Percentiles rank a stretch among this genome's conserved stretches.
phyloP scores from a whole-genome alignment of 2,329 filamentous ascomycete species.

The Lachnellula cervina region DNA sequence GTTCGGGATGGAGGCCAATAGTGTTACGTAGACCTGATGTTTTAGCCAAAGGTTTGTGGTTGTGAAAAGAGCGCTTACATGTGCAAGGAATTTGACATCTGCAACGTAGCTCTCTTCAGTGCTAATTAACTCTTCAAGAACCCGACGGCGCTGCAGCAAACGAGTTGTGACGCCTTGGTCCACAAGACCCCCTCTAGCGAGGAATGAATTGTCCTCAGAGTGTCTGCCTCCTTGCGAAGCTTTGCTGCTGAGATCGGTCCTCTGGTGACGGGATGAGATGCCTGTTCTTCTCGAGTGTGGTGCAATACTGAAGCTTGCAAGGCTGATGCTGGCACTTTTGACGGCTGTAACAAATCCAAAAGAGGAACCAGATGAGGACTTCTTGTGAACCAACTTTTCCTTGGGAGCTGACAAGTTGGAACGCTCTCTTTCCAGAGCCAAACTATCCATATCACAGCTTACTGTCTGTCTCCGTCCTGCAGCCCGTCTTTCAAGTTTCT shows the following conservation, averaged over 20 bases:
- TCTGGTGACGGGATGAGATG: constrained; percentile 50
- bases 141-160: constrained; percentile 68
- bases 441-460: constrained; percentile 29
- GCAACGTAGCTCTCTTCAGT: constrained; percentile 88
- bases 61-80: constrained; percentile 69
- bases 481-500: constrained; percentile 57
- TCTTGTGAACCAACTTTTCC: constrained; percentile 40
- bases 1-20: constrained; percentile 66
- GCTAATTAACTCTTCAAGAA: constrained; percentile 77
- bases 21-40: constrained; percentile 64
- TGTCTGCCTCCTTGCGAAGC: constrained; percentile 56
- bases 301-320: constrained; percentile 65
- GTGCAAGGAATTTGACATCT: constrained; percentile 79
- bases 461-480: constrained; percentile 38
- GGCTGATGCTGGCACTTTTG: constrained; percentile 74
- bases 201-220: constrained; percentile 60
- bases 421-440: constrained; percentile 11
- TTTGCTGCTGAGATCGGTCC: constrained; percentile 58
- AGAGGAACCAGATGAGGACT: constrained; percentile 68
- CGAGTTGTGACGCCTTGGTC: constrained; percentile 69
- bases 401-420: constrained; percentile 35
- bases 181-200: constrained; percentile 47
- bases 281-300: constrained; percentile 53
- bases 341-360: constrained; percentile 75
- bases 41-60: constrained; percentile 54